Evolutionary conservation across 805 yeast genomes (phyloP).

Genomic region (Blastobotrys chiropterorum): DNA sequence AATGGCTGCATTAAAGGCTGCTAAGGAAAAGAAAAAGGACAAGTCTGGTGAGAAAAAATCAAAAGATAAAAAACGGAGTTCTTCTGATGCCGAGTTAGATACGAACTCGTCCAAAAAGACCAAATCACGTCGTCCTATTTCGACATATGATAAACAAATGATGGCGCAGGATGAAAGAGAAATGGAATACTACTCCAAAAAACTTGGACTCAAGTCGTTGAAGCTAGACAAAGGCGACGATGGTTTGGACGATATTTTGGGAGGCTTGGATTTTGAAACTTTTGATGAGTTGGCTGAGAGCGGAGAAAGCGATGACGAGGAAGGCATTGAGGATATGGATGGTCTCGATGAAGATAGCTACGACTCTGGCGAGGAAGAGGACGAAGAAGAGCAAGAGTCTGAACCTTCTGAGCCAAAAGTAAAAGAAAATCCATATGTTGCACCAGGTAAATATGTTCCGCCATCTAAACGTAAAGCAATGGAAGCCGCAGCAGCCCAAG

Average conservation of each 20-base stretch:
- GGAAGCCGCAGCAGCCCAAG: constrained; percentile 26
- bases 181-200: constrained; percentile 74
- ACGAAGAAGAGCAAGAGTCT: constrained; percentile 24
- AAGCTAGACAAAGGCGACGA: constrained; percentile 59
- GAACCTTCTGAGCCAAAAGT: constrained; percentile 28
- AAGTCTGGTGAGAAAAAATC: constrained; percentile 2
- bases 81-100: not conserved
- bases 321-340: constrained; percentile 4
- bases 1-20: constrained; percentile 38
- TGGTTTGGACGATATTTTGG: constrained; percentile 73
- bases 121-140: constrained; percentile 18
- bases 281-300: constrained; percentile 14
- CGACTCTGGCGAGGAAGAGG: constrained; percentile 16
- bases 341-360: constrained; percentile 13
- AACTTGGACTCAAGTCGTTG: constrained; percentile 60
- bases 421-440: constrained; percentile 67
- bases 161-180: constrained; percentile 66
- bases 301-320: constrained; percentile 12
- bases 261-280: constrained; percentile 30
- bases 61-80: not conserved
- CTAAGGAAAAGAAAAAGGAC: constrained; percentile 29
- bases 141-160: constrained; percentile 43
- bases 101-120: constrained; percentile 3
- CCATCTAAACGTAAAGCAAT: constrained; percentile 70
- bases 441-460: constrained; percentile 63